Percentiles rank a stretch among this genome's conserved stretches.
phyloP scores from a whole-genome alignment of 2,329 filamentous ascomycete species.

The Periconia digitata region DNA sequence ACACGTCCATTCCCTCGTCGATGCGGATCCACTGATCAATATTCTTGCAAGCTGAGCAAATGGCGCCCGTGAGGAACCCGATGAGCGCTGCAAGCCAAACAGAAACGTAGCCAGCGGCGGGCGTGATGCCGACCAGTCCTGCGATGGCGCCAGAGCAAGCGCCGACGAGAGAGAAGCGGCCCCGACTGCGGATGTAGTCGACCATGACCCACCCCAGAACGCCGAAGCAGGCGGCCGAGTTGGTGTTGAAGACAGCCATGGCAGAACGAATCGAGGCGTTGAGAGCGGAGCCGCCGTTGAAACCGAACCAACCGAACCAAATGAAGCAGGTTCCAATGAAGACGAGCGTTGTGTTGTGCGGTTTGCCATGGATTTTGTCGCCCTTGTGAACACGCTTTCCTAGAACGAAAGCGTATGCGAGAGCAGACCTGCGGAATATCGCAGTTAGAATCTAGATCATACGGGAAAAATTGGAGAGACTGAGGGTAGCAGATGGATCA shows the following conservation, averaged over 20 bases:
- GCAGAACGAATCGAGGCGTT: constrained; percentile 57
- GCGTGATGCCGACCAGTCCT: constrained; percentile 63
- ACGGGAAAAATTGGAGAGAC: constrained; percentile 8
- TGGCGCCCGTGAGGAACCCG: constrained; percentile 57
- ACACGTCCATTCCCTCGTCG: constrained; percentile 62
- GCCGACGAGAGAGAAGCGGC: constrained; percentile 58
- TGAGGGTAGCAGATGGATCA: no score
- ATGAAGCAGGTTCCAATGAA: constrained; percentile 66
- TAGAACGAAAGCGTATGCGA: constrained; percentile 65
- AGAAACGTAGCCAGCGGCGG: constrained; percentile 56
- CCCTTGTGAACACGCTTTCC: constrained; percentile 58
- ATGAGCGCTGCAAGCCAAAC: constrained; percentile 58
- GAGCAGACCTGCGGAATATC: constrained; percentile 46
- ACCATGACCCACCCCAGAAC: constrained; percentile 58
- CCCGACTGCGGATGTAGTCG: constrained; percentile 54
- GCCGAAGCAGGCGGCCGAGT: constrained; percentile 57
- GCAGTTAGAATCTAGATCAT: not conserved
- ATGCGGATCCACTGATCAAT: constrained; percentile 58
- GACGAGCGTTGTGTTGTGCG: constrained; percentile 65
- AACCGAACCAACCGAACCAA: constrained; percentile 66
- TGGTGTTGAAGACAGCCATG: constrained; percentile 60
- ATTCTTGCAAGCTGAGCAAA: constrained; percentile 54
- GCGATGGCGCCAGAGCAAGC: constrained; percentile 61
- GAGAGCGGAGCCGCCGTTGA: constrained; percentile 59
- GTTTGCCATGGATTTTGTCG: constrained; percentile 55